Conservation (phyloP, 2,329 filamentous ascomycete genomes). For the Mycosphaerella sp. region DNA sequence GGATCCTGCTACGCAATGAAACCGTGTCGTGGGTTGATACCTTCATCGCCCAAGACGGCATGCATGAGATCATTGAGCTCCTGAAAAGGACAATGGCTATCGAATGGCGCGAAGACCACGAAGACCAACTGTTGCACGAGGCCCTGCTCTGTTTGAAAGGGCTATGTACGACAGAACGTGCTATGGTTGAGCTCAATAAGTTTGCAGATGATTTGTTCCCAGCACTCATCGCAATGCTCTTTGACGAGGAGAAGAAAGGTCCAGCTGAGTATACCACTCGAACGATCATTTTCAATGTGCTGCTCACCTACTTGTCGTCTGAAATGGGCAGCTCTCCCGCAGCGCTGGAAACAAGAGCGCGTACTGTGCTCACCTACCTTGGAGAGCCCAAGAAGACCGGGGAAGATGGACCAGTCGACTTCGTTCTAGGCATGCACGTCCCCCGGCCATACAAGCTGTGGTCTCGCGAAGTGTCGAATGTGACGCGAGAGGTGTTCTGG, state of each 20-base stretch:
- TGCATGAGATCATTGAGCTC: conserved; percentile 82
- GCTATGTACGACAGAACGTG: conserved; percentile 82
- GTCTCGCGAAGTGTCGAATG: conserved; percentile 85
- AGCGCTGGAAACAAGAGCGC: conserved; percentile 54
- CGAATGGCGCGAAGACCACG: conserved; percentile 97
- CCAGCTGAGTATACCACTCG: conserved; percentile 94
- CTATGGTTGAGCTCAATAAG: conserved; percentile 70
- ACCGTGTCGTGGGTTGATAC: conserved; percentile 92
- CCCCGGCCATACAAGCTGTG: conserved; percentile 86
- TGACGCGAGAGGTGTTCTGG: conserved; percentile 98
- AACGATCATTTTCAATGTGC: conserved; percentile 77
- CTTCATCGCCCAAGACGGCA: conserved; percentile 83
- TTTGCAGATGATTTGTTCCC: conserved; percentile 80
- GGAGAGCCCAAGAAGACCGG: conserved; percentile 75
- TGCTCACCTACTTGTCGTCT: conserved; percentile 80
- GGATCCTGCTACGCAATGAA: conserved; percentile 84
- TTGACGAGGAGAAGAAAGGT: conserved; percentile 96
- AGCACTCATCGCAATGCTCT: conserved; percentile 78
- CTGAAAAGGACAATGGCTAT: conserved; percentile 89
- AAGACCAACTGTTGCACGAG: conserved; percentile 88
- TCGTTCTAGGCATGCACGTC: conserved; percentile 83
- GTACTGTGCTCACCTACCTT: conserved; percentile 69
- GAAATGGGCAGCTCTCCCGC: conserved; percentile 43
- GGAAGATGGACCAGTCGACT: conserved; percentile 68
- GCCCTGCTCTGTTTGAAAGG: conserved; percentile 89